These are phyloP conservation scores for Sarcodon sp. DNA, from an alignment of 768 basidiomycete genomes.

Conservation along the genomic window DNA sequence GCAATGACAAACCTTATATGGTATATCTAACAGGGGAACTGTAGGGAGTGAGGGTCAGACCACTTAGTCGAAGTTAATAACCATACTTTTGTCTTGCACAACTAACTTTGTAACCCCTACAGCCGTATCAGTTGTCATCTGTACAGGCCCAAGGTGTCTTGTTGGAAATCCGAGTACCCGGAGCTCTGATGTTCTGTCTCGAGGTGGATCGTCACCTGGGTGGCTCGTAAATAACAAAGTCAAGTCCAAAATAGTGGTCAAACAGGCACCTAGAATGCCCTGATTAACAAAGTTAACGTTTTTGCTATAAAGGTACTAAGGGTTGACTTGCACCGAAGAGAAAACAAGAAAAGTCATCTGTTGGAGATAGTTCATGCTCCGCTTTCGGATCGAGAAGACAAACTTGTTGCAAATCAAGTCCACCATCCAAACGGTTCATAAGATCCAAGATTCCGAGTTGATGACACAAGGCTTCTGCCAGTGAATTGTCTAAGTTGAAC, in stretches of 20 bases:
- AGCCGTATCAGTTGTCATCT: constrained; percentile 99
- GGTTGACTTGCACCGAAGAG: constrained; percentile 64
- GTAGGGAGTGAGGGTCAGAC: background rate
- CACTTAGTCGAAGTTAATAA: background rate
- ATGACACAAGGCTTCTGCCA: constrained; percentile 32
- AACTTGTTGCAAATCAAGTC: constrained; percentile 41
- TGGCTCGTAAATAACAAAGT: constrained; percentile 1
- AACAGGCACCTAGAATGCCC: background rate
- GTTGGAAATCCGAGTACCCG: constrained; percentile 78
- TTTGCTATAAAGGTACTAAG: background rate
- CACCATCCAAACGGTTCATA: constrained; percentile 25
- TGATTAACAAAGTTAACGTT: background rate
- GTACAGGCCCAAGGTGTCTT: constrained; percentile 73
- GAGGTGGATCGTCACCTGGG: constrained; percentile 86
- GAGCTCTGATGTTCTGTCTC: constrained; percentile 85
- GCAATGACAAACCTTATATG: constrained; percentile 44
- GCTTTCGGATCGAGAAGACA: constrained; percentile 96
- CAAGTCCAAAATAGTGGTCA: background rate
- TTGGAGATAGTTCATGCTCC: constrained; percentile 48
- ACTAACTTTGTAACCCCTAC: constrained; percentile 82
- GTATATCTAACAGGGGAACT: constrained; percentile 61
- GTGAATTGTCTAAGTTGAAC: constrained; percentile 10
- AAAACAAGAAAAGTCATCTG: constrained; percentile 84
- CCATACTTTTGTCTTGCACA: constrained; percentile 53
- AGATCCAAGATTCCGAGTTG: constrained; percentile 42